Base-by-base conservation (phyloP, 371 early-diverging fungal species). In the Circinella umbellata region DNA sequence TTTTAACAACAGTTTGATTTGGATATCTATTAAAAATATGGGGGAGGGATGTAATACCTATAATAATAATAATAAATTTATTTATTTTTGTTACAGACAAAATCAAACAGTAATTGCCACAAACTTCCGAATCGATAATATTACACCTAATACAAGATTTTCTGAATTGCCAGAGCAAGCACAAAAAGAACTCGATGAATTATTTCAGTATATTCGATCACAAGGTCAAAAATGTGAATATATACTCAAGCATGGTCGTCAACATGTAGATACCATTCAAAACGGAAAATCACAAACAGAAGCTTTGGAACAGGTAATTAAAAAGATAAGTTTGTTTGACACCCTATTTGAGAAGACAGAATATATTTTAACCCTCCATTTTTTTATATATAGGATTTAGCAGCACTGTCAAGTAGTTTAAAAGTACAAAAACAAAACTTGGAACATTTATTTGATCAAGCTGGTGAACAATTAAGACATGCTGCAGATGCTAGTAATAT, bases 111-210 rank as follows among this genome's bases (percentile, higher is more conserved):
- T 80, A 17, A 69, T 69, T n/a, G 66, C 79, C 61, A 82, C 83
- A 10, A 80, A 69, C 69, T 84, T 84, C 69, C 69, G 79, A 60
- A 81, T 79, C 48, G 84, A 84, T 48, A 80, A 80, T 46, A 84
- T 84, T 34, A 54, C 73, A 37, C 69, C 72, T 8, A 67, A 69
- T 3, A 84, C 82, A 14, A 75, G 79, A 20, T 81, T 77, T 57
- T 68, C 77, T 27, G 84, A 84, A 66, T 47, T 84, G 17, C 84
- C 84, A 10, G 81, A 81, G 53, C 74, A 75, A 61, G 84, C 84
- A 57, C 80, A 79, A 55, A 72, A 68, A 49, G 81, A 84, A 61
- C 67, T 84, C 27, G 82, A 81, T 48, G 78, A 77, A 36, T 62
- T 84, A 49, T 74, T 80, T 27, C 72, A 73, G 42, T 80, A 80